Percentiles rank a stretch among this genome's conserved stretches.
phyloP scores from a whole-genome alignment of 805 yeast species.

The Brettanomyces anomalus region DNA sequence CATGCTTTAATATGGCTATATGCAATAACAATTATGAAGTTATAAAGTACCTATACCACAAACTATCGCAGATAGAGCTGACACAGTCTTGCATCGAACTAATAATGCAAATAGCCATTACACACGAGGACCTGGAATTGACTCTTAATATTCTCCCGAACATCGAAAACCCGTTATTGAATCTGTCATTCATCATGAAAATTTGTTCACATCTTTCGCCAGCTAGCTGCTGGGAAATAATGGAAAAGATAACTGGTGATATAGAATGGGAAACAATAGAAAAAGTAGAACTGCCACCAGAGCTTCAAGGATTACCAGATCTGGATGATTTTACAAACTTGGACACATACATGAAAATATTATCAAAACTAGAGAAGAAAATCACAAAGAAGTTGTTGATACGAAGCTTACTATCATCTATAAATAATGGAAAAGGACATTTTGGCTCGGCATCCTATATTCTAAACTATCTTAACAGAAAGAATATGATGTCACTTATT shows the following conservation, averaged over 20 bases:
- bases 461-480: slow-evolving; percentile 5
- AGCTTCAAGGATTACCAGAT: slow-evolving; percentile 4
- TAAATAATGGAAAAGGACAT: slow-evolving; percentile 11
- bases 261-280: no score
- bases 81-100: slow-evolving; percentile 6
- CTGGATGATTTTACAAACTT: slow-evolving; percentile 7
- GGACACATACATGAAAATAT: neutral
- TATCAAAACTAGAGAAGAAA: slow-evolving; percentile 1
- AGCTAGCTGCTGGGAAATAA: no score
- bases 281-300: slow-evolving; percentile 6
- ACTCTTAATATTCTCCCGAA: slow-evolving; percentile 6
- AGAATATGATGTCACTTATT: slow-evolving; percentile 4
- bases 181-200: no score
- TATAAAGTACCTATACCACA: no score
- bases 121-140: slow-evolving; percentile 5
- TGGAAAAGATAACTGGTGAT: no score
- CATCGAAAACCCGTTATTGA: slow-evolving; percentile 2
- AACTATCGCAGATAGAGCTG: neutral
- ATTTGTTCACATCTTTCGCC: no score
- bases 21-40: neutral
- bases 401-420: slow-evolving; percentile 12
- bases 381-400: slow-evolving; percentile 9
- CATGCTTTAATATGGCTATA: neutral
- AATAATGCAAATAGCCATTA: slow-evolving; percentile 6
- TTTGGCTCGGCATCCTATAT: slow-evolving; percentile 11